Percentiles rank a stretch among this genome's conserved stretches.
These are phyloP conservation scores for Sclerotinia trifoliorum DNA, from an alignment of 2,329 filamentous ascomycete species.

Conservation along the genomic window DNA sequence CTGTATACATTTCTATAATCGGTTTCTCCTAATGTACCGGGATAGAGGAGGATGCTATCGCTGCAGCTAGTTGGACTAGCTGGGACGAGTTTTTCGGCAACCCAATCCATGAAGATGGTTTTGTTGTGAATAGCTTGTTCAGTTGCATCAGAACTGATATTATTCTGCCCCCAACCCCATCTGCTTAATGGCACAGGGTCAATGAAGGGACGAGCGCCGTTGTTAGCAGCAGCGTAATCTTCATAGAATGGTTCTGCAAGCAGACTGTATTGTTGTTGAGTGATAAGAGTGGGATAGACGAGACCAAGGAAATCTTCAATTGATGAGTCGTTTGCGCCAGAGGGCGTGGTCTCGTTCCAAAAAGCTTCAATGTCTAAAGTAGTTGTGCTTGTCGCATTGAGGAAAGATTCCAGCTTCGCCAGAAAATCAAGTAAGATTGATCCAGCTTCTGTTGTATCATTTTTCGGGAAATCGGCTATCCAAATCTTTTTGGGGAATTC, in stretches of 20 bases:
- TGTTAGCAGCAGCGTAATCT: constrained; percentile 48
- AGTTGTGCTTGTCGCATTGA: constrained; percentile 42
- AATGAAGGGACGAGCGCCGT: constrained; percentile 49
- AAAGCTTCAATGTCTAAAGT: constrained; percentile 26
- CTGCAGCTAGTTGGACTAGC: constrained; percentile 48
- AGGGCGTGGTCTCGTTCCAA: constrained; percentile 32
- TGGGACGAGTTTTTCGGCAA: constrained; percentile 47
- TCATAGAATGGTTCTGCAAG: constrained; percentile 50
- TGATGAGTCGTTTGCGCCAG: constrained; percentile 37
- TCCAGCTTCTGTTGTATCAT: constrained; percentile 41
- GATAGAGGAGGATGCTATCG: constrained; percentile 50
- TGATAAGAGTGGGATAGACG: constrained; percentile 49
- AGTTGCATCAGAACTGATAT: constrained; percentile 41
- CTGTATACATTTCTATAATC: constrained; percentile 48
- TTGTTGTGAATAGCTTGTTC: constrained; percentile 50
- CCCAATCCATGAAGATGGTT: constrained; percentile 49
- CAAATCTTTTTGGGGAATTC: constrained; percentile 45
- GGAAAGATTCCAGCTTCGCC: constrained; percentile 44
- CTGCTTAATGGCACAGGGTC: constrained; percentile 49
- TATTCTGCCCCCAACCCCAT: constrained; percentile 48
- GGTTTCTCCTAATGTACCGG: constrained; percentile 43
- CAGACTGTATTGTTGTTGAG: constrained; percentile 47
- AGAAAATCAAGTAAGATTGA: constrained; percentile 45
- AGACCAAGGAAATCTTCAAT: constrained; percentile 44
- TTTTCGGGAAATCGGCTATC: constrained; percentile 46